Base-by-base conservation (phyloP, 306 rosid species). In the Corylus avellana region DNA sequence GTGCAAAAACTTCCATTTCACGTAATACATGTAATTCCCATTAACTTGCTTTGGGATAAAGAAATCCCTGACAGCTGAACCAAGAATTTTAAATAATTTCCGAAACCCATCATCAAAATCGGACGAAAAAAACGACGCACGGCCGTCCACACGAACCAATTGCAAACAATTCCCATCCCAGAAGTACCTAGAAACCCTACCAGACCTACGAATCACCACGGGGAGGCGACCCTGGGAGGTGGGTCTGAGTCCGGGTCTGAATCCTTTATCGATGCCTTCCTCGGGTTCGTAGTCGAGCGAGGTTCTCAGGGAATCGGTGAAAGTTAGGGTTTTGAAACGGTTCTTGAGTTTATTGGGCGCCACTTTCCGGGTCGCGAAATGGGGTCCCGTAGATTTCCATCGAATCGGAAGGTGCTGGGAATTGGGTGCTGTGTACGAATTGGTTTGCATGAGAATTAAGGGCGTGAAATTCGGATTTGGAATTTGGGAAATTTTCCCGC, bases 1-100 rank as follows among this genome's bases (percentile, higher is more conserved):
- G 81, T 94, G 98, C 82, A 92, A 72, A 55, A 92, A 84, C 85
- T 94, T 94, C 98, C 98, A 94, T 74, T 85, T 92, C 12, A 94
- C 97, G 80, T 85, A 94, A 56, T 81, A 84, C 82, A 89, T 53
- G 32, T 92, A 94, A 81, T 77, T 84, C 73, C 55, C 88, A 32
- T 79, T 84, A 6, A 91, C 97, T 13, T 87, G 85, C 75, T 87
- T 89, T 0, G 97, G 98, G 75, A 94, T 86, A 18, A 94, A 86
- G 68, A 94, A 91, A 70, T 83, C 87, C 73, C 86, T 82, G 49
- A 92, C 82, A 55, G 78, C 72, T 59, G 73, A 87, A 78, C 81
- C 63, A 68, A 77, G 80, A 20, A 47, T 77, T 64, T 85, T 78
- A 62, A 37, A 73, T 62, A 90, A 63, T 37, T 75, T 77, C 17